These are phyloP conservation scores for Trichoderma guizhouense DNA, from an alignment of 2,329 filamentous ascomycete species.

Conservation along the genomic window DNA sequence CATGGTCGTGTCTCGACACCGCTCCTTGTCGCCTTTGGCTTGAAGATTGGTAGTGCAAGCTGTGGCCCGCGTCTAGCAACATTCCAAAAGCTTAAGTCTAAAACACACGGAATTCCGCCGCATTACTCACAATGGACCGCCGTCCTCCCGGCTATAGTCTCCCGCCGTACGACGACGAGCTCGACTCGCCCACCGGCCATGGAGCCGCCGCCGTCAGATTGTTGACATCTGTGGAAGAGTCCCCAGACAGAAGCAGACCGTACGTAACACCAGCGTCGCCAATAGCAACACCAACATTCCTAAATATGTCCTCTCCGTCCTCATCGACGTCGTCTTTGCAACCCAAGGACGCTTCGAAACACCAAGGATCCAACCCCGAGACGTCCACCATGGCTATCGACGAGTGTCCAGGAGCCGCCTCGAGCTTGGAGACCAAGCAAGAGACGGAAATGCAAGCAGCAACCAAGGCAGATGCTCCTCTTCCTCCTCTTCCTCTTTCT, in stretches of 20 bases:
- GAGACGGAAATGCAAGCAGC: constrained; percentile 10
- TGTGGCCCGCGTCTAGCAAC: not conserved
- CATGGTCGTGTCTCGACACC: constrained; percentile 7
- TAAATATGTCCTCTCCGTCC: constrained; percentile 5
- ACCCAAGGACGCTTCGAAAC: constrained; percentile 6
- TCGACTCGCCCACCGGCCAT: constrained; percentile 45
- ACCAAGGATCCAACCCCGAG: not conserved
- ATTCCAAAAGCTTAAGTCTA: constrained; percentile 14
- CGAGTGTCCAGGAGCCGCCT: constrained; percentile 18
- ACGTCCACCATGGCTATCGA: constrained; percentile 11
- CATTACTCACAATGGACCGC: constrained; percentile 38
- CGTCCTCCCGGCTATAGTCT: constrained; percentile 59
- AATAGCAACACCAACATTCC: constrained; percentile 17
- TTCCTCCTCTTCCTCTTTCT: not conserved
- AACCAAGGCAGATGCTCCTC: constrained; percentile 9
- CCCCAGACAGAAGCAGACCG: constrained; percentile 26
- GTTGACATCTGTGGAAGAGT: constrained; percentile 61
- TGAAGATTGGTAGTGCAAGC: constrained; percentile 9
- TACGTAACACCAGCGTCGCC: constrained; percentile 17
- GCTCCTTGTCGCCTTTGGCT: not conserved
- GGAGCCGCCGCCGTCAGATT: constrained; percentile 56
- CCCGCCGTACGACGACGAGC: constrained; percentile 51
- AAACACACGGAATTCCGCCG: constrained; percentile 4
- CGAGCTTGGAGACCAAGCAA: constrained; percentile 1
- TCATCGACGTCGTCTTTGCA: constrained; percentile 8